Evolutionary conservation across 371 early-diverging fungal genomes (phyloP), one percentile per base, ranked within the genome.

Genomic region (Blyttiomyces sp.): DNA sequence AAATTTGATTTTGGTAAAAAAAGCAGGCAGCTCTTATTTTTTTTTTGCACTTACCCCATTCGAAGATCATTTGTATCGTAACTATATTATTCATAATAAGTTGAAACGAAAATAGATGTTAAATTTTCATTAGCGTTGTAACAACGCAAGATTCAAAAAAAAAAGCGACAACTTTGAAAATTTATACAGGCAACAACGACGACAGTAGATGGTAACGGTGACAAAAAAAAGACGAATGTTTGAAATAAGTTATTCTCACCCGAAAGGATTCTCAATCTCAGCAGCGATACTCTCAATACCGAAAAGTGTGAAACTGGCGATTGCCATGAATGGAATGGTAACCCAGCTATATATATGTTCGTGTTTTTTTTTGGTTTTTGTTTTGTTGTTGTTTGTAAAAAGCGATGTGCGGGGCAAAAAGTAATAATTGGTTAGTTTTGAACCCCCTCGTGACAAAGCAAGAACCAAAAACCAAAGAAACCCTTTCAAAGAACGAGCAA

Each of bases 231-330:
- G 16, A 59, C 19, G 71, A 67, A 54, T n/a, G n/a, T n/a, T n/a
- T n/a, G n/a, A n/a, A n/a, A n/a, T n/a, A n/a, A n/a, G n/a, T n/a
- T n/a, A n/a, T n/a, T 86, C 86, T 54, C 75, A 75, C 33, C 85
- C 86, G 68, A 89, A 89, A 4, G 88, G 89, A 19, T 69, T 61
- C 49, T 66, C 68, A 34, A 71, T 71, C 49, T 69, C 67, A n/a
- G 52, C 23, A 21, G 86, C 88, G 51, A 91, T 88, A 31, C 72
- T 69, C 56, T 86, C 75, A 48, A 90, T 83, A 54, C 91, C 91
- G 16, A 88, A 64, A 49, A 89, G 70, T 23, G 83, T 84, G 61
- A 89, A 88, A 11, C 87, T 66, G 0, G 79, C 71, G n/a, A 88
- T 59, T 46, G 82, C 71, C 59, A 79, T 75, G 31, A 88, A 57